A percentile compares a stretch with the other conserved stretches of the same genome.
These are phyloP conservation scores for Aspergillus sergii DNA, from an alignment of 2,329 filamentous ascomycete genomes.

Conservation along the genomic window DNA sequence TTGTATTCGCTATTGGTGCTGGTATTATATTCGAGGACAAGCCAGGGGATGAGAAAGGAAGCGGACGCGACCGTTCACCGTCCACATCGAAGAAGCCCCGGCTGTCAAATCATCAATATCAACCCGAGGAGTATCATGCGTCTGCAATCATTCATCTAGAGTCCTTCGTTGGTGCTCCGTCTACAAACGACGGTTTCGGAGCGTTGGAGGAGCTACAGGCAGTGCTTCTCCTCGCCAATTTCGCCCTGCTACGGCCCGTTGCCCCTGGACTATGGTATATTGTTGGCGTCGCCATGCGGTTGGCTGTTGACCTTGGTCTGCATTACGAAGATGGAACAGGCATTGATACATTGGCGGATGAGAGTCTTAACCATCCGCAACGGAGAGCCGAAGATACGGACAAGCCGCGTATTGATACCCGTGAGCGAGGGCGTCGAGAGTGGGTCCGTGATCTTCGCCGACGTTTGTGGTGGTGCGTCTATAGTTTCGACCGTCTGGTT, in stretches of 20 bases:
- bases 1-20: constrained; percentile 93
- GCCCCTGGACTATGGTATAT: constrained; percentile 97
- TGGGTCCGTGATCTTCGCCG: constrained; percentile 85
- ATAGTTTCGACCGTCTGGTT: constrained; percentile 91
- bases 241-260: constrained; percentile 86
- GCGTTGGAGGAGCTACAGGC: constrained; percentile 90
- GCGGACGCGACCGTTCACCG: constrained; percentile 27
- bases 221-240: constrained; percentile 86
- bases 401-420: constrained; percentile 48
- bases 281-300: constrained; percentile 84
- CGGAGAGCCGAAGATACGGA: constrained; percentile 25
- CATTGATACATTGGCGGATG: constrained; percentile 53
- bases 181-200: constrained; percentile 68
- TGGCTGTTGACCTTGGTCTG: constrained; percentile 88
- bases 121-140: constrained; percentile 95
- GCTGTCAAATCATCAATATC: constrained; percentile 63
- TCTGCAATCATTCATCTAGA: constrained; percentile 92
- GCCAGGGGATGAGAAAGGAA: constrained; percentile 27
- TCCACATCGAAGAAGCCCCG: constrained; percentile 53
- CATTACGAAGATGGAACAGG: constrained; percentile 87
- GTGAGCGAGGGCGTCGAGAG: constrained; percentile 69
- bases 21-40: constrained; percentile 77
- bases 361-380: constrained; percentile 26
- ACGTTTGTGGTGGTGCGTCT: constrained; percentile 95
- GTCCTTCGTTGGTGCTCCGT: constrained; percentile 72